phyloP scores from a whole-genome alignment of 2,329 filamentous ascomycete species.

The Aspergillus japonicus region DNA sequence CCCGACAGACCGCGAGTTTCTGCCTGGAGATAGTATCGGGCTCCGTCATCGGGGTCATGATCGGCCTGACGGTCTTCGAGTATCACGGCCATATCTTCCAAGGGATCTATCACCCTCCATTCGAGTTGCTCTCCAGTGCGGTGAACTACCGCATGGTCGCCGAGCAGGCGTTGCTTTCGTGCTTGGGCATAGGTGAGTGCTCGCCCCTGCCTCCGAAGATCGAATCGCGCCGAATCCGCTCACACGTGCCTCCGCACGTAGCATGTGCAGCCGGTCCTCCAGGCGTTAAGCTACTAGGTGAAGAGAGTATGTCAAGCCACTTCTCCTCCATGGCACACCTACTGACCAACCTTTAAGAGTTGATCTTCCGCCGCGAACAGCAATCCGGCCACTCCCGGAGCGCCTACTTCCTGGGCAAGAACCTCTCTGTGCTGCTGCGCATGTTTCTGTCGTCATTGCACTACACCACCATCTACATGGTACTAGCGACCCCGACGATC shows the following conservation, averaged over 20 bases:
- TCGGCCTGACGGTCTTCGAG: slow-evolving; percentile 10
- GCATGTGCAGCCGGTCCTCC: too few species aligned
- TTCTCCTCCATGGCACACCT: too few species aligned
- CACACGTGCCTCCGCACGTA: too few species aligned
- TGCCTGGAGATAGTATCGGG: background rate
- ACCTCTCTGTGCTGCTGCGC: background rate
- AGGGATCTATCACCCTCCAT: slow-evolving; percentile 9
- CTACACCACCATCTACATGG: background rate
- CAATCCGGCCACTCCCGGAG: slow-evolving; percentile 2
- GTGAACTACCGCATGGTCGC: too few species aligned
- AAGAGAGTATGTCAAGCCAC: too few species aligned
- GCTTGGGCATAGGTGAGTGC: too few species aligned
- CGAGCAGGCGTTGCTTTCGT: too few species aligned
- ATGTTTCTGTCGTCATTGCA: background rate
- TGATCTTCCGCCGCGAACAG: background rate
- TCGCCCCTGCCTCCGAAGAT: too few species aligned
- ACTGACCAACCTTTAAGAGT: background rate
- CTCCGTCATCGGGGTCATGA: slow-evolving; percentile 7
- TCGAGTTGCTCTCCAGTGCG: background rate
- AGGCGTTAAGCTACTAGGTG: too few species aligned
- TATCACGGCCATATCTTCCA: slow-evolving; percentile 13
- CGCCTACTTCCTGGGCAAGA: slow-evolving; percentile 6
- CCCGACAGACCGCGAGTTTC: slow-evolving; percentile 36
- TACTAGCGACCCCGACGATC: too few species aligned
- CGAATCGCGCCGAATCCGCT: too few species aligned